Evolutionary conservation across 805 yeast species (phyloP).

Genomic region (Schwanniomyces vanrijiae): DNA sequence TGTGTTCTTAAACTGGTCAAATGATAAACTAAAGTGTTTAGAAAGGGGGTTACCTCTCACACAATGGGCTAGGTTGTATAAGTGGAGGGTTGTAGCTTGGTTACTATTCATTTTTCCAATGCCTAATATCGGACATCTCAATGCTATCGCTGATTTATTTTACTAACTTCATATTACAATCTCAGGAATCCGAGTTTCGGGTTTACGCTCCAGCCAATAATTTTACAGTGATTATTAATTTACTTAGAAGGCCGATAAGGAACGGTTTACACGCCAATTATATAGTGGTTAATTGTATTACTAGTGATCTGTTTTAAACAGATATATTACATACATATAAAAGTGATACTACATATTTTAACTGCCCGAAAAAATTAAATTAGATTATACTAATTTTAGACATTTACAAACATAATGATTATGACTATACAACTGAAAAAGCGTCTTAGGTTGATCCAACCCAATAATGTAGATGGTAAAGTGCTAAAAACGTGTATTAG

Average conservation of each 20-base stretch:
- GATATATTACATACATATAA: not conserved
- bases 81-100: constrained; percentile 24
- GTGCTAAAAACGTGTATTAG: constrained; percentile 57
- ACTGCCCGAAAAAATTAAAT: not conserved
- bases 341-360: not conserved
- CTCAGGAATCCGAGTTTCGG: constrained; percentile 9
- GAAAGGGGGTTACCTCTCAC: constrained; percentile 24
- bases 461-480: constrained; percentile 12
- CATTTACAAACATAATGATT: constrained; percentile 5
- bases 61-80: constrained; percentile 30
- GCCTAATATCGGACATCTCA: not conserved
- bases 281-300: not conserved
- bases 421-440: constrained; percentile 16
- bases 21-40: constrained; percentile 21
- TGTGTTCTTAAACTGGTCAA: constrained; percentile 18
- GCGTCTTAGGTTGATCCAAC: constrained; percentile 12
- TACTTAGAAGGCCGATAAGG: constrained; percentile 7
- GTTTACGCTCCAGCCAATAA: constrained; percentile 4
- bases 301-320: not conserved
- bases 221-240: constrained; percentile 4
- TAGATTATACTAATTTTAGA: no score
- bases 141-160: not conserved
- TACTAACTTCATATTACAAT: not conserved
- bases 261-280: not conserved
- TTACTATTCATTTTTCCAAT: constrained; percentile 6